These are phyloP conservation scores for Xylaria digitata DNA, from an alignment of 2,329 filamentous ascomycete genomes.

Conservation along the genomic window DNA sequence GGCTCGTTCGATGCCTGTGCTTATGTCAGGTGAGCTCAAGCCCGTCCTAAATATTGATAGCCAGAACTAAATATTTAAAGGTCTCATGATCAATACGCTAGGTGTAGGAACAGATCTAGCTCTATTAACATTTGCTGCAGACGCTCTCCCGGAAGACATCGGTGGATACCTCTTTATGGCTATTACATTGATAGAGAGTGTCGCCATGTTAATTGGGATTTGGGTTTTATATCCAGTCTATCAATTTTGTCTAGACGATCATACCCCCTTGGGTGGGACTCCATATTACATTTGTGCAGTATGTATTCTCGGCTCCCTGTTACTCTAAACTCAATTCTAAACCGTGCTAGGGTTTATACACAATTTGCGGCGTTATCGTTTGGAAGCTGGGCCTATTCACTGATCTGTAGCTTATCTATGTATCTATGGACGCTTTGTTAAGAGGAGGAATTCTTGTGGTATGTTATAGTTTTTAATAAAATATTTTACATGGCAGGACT, in stretches of 20 bases:
- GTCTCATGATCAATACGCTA: slow-evolving; percentile 26
- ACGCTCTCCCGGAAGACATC: slow-evolving; percentile 8
- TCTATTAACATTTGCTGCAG: slow-evolving; percentile 23
- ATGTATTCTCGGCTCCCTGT: not conserved
- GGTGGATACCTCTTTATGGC: slow-evolving; percentile 16
- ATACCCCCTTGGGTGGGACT: slow-evolving; percentile 20
- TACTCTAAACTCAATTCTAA: not conserved
- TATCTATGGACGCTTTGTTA: not conserved
- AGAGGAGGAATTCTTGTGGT: not conserved
- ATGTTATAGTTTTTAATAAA: not conserved
- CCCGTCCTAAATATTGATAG: no score
- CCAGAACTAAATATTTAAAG: slow-evolving; percentile 5
- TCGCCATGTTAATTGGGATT: slow-evolving; percentile 23
- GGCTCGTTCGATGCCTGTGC: slow-evolving; percentile 10
- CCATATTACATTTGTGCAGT: slow-evolving; percentile 31
- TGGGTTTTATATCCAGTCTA: slow-evolving; percentile 24
- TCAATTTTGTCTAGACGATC: slow-evolving; percentile 11
- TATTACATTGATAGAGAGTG: slow-evolving; percentile 25
- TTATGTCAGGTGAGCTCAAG: slow-evolving; percentile 14
- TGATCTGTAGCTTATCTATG: not conserved
- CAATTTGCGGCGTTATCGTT: not conserved
- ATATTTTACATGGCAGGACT: no score
- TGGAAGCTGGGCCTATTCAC: slow-evolving; percentile 3
- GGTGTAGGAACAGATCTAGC: slow-evolving; percentile 28
- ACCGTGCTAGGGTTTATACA: slow-evolving; percentile 12